Conservation (phyloP, 257 asterid genomes). For the Penstemon eatonii region DNA sequence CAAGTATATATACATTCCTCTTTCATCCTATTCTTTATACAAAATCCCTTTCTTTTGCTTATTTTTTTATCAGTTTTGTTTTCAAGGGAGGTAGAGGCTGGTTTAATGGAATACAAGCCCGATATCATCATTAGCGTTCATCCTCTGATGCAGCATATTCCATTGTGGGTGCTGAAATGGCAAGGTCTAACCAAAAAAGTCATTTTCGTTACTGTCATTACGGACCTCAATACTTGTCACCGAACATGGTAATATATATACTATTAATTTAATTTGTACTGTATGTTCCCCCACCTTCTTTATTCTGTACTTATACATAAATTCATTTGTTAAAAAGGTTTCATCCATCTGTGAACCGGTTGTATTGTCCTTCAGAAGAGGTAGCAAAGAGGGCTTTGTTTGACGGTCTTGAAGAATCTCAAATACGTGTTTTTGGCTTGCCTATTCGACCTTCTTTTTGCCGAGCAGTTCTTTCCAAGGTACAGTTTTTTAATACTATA, state of each 20-base stretch:
- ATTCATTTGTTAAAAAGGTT: conserved; percentile 50
- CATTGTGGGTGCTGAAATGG: conserved; percentile 97
- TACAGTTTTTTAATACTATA: conserved; percentile 1
- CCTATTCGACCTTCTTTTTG: conserved; percentile 92
- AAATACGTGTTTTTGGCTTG: conserved; percentile 75
- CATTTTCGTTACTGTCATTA: conserved; percentile 83
- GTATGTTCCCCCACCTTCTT: neutral
- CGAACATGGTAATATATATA: conserved; percentile 69
- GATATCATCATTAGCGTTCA: conserved; percentile 94
- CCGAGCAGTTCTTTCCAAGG: conserved; percentile 75
- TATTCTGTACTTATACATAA: conserved; percentile 27
- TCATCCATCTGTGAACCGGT: conserved; percentile 82
- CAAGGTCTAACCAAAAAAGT: conserved; percentile 88
- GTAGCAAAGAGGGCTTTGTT: conserved; percentile 80
- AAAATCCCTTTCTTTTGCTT: neutral
- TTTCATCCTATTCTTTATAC: no score
- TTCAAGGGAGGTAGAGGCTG: conserved; percentile 91
- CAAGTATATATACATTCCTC: conserved; percentile 44
- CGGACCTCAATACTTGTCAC: conserved; percentile 91
- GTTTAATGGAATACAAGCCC: conserved; percentile 96
- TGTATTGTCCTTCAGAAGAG: conserved; percentile 86
- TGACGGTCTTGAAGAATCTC: conserved; percentile 82
- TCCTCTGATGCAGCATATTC: conserved; percentile 98
- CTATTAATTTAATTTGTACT: neutral
- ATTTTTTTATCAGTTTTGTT: neutral